Percentiles rank a stretch among this genome's conserved stretches.
phyloP scores from a whole-genome alignment of 2,329 filamentous ascomycete species.

The Annulohypoxylon truncatum region DNA sequence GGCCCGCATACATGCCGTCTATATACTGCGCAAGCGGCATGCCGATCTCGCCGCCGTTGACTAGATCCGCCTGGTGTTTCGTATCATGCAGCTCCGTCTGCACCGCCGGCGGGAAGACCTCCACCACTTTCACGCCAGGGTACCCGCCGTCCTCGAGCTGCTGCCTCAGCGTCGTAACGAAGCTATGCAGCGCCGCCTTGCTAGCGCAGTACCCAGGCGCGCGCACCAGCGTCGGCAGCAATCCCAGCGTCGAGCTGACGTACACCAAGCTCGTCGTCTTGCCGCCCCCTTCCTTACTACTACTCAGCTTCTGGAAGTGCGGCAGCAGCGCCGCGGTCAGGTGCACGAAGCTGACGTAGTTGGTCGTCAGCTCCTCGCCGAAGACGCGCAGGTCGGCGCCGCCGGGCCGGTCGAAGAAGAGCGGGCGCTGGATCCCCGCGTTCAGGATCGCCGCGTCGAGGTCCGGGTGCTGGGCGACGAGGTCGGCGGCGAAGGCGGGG shows the following conservation, averaged over 20 bases:
- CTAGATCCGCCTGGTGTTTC: conserved; percentile 54
- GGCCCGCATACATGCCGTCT: conserved; percentile 53
- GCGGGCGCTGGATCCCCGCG: conserved; percentile 59
- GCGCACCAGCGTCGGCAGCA: conserved; percentile 56
- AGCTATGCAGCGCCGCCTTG: conserved; percentile 61
- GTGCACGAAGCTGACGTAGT: conserved; percentile 59
- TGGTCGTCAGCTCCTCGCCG: conserved; percentile 56
- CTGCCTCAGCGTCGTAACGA: conserved; percentile 58
- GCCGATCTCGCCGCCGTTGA: conserved; percentile 56
- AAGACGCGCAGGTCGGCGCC: conserved; percentile 54
- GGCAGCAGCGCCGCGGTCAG: conserved; percentile 60
- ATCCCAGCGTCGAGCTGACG: conserved; percentile 47
- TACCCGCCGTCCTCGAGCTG: conserved; percentile 54
- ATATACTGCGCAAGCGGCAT: conserved; percentile 61
- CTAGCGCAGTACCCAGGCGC: conserved; percentile 61
- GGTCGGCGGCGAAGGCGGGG: conserved; percentile 46
- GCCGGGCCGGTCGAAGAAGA: conserved; percentile 57
- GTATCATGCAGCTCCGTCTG: conserved; percentile 59
- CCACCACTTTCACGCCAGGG: conserved; percentile 51
- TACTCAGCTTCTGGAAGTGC: conserved; percentile 49
- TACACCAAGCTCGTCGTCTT: conserved; percentile 43
- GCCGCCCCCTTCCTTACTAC: neutral
- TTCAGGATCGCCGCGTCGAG: conserved; percentile 65
- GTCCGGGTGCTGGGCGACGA: conserved; percentile 55
- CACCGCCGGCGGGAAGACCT: conserved; percentile 57